phyloP scores from a whole-genome alignment of 164 flowering plant genomes.

The Protea cynaroides region DNA sequence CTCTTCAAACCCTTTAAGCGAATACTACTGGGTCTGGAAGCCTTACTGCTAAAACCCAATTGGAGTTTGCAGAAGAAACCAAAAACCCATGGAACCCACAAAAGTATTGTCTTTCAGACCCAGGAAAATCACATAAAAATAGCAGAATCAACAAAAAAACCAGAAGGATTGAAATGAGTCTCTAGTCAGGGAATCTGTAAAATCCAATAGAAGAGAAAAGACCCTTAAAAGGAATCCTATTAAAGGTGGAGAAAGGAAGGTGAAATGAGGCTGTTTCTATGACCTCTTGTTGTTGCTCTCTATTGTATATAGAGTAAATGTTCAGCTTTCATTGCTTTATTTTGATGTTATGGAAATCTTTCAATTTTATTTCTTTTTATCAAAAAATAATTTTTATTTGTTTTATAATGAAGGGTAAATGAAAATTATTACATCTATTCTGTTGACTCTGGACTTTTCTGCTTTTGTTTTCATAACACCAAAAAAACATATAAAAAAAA shows the following conservation, averaged over 20 bases:
- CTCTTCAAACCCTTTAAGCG: conserved; percentile 14
- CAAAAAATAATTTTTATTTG: not conserved
- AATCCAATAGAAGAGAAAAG: conserved; percentile 46
- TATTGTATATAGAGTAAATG: conserved; percentile 48
- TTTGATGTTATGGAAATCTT: conserved; percentile 26
- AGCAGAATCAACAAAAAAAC: conserved; percentile 16
- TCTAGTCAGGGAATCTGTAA: conserved; percentile 39
- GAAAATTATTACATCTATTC: conserved; percentile 28
- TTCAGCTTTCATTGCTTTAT: conserved; percentile 36
- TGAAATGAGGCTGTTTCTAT: conserved; percentile 31
- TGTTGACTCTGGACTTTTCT: conserved; percentile 42
- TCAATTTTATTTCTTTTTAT: conserved; percentile 6
- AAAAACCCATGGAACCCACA: conserved; percentile 15
- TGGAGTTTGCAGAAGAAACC: conserved; percentile 22
- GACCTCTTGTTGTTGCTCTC: conserved; percentile 38
- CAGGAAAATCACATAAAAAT: not conserved
- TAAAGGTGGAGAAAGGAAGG: conserved; percentile 46
- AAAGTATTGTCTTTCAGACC: not conserved
- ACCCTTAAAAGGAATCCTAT: conserved; percentile 54
- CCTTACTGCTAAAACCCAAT: conserved; percentile 33
- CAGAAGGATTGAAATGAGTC: conserved; percentile 30
- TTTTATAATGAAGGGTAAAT: not conserved
- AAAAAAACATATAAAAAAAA: conserved; percentile 1
- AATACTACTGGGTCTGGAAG: conserved; percentile 18
- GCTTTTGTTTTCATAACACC: conserved; percentile 1